A percentile compares a stretch with the other conserved stretches of the same genome.
Conservation (phyloP, 345 rosid genomes). For the Hibiscus tridactylites region DNA sequence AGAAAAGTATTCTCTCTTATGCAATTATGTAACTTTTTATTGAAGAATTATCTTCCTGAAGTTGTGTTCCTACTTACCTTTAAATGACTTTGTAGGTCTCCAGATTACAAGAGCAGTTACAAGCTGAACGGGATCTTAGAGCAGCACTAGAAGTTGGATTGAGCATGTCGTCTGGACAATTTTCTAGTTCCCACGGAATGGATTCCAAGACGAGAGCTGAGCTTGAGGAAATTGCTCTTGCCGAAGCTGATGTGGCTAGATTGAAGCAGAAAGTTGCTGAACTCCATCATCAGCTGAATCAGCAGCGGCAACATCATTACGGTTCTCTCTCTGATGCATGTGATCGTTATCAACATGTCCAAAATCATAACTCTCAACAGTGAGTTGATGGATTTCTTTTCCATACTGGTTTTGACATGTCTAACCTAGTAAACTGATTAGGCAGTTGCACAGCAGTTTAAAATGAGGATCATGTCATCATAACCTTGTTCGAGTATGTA, state of each 20-base stretch:
- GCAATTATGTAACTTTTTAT: neutral
- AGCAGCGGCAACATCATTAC: constrained; percentile 80
- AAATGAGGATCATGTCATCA: neutral
- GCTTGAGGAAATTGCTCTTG: constrained; percentile 99
- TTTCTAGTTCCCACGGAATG: constrained; percentile 77
- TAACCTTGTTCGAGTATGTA: neutral
- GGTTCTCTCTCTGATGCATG: constrained; percentile 73
- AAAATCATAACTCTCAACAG: constrained; percentile 74
- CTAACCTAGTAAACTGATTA: neutral
- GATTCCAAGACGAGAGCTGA: constrained; percentile 98
- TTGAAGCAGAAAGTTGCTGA: constrained; percentile 99
- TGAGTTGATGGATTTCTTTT: constrained; percentile 32
- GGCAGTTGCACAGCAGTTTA: neutral
- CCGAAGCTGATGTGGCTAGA: constrained; percentile 98
- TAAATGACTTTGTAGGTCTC: constrained; percentile 54
- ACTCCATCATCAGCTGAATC: constrained; percentile 96
- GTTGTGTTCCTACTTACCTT: constrained; percentile 14
- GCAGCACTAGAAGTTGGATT: constrained; percentile 96
- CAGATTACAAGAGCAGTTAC: constrained; percentile 96
- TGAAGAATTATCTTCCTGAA: neutral
- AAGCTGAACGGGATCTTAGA: constrained; percentile 97
- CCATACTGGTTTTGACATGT: neutral
- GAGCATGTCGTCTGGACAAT: constrained; percentile 96
- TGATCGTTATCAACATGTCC: constrained; percentile 68
- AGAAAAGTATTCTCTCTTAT: neutral